Evolutionary conservation across 2,329 filamentous ascomycete species (phyloP).

Genomic region (Didymella lethalis): DNA sequence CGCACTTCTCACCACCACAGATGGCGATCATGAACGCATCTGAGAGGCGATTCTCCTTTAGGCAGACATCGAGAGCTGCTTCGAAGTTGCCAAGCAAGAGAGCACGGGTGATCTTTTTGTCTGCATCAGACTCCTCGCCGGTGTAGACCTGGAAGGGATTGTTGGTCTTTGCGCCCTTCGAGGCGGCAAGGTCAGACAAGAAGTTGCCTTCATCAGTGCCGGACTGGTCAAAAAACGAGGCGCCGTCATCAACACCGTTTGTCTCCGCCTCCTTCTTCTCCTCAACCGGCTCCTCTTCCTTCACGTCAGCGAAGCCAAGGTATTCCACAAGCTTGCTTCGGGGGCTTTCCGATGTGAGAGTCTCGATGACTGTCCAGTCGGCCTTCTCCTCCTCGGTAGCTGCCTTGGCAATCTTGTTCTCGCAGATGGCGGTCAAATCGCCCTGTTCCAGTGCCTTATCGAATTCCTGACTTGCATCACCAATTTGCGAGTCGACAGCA

Average conservation of each 20-base stretch:
- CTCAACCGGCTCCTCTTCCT: conserved; percentile 49
- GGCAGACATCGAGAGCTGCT: conserved; percentile 84
- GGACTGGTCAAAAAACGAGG: conserved; percentile 82
- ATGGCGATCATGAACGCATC: conserved; percentile 99
- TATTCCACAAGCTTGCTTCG: conserved; percentile 86
- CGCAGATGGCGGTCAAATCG: conserved; percentile 79
- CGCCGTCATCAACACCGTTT: conserved; percentile 54
- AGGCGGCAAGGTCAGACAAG: conserved; percentile 81
- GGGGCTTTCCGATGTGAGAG: conserved; percentile 83
- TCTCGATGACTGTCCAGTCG: conserved; percentile 95
- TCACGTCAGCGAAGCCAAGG: conserved; percentile 78
- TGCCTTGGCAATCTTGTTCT: conserved; percentile 76
- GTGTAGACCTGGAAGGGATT: conserved; percentile 91
- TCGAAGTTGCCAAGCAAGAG: conserved; percentile 91
- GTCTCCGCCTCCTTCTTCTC: conserved; percentile 52
- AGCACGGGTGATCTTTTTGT: conserved; percentile 85
- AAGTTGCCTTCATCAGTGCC: conserved; percentile 78
- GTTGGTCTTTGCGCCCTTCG: conserved; percentile 90
- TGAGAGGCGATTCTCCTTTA: conserved; percentile 88
- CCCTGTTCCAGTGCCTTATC: conserved; percentile 81
- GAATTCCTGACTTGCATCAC: conserved; percentile 84
- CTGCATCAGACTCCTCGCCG: conserved; percentile 81
- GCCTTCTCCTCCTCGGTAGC: conserved; percentile 90
- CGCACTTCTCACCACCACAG: conserved; percentile 89
- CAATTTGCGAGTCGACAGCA: conserved; percentile 83